phyloP scores from a whole-genome alignment of 768 basidiomycete genomes.

The Tricholoma sp. region DNA sequence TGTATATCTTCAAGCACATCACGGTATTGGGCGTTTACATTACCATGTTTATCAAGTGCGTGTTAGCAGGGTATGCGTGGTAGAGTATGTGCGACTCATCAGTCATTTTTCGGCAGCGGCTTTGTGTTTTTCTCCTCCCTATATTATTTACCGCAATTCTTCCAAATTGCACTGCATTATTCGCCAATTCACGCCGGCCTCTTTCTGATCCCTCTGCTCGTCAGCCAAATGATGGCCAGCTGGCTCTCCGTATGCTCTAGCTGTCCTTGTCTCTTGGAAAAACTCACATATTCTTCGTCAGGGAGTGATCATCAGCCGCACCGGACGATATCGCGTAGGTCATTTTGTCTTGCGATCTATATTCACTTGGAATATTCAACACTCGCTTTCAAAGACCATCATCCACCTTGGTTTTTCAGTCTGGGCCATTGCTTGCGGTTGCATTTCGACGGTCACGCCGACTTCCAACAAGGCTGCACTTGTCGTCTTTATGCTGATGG shows the following conservation, averaged over 20 bases:
- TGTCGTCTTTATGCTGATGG: constrained; percentile 56
- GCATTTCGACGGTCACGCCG: constrained; percentile 57
- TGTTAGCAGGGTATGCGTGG: background rate
- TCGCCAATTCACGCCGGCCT: constrained; percentile 54
- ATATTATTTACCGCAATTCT: constrained; percentile 72
- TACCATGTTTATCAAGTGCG: constrained; percentile 64
- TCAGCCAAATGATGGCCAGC: constrained; percentile 57
- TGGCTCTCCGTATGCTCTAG: constrained; percentile 41
- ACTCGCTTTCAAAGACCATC: constrained; percentile 32
- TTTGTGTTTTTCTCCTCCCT: constrained; percentile 60
- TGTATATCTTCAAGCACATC: constrained; percentile 65
- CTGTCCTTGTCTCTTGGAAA: background rate
- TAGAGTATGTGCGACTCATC: background rate
- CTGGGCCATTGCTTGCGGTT: constrained; percentile 68
- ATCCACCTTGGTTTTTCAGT: constrained; percentile 60
- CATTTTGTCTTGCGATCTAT: background rate
- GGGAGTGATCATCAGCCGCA: constrained; percentile 59
- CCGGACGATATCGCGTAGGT: constrained; percentile 56
- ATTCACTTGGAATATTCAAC: background rate
- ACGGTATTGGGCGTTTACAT: constrained; percentile 68
- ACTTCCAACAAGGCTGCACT: constrained; percentile 43
- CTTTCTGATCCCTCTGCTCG: constrained; percentile 64
- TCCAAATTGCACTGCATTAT: constrained; percentile 67
- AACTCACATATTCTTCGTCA: constrained; percentile 16
- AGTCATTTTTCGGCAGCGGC: constrained; percentile 31